phyloP scores from a whole-genome alignment of 2,329 filamentous ascomycete genomes.

The Xylaria sp. region DNA sequence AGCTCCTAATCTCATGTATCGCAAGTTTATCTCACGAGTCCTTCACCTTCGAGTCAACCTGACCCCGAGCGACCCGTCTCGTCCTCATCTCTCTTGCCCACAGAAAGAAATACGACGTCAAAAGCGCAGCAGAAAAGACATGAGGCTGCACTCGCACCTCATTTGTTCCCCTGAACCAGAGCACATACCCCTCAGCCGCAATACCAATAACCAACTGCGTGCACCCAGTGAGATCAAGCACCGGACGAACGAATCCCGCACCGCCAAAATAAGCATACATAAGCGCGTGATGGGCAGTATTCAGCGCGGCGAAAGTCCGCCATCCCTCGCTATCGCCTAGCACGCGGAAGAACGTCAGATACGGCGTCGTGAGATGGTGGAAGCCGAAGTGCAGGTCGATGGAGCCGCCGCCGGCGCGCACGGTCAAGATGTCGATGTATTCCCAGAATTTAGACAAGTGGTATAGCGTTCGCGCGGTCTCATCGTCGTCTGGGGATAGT shows the following conservation, averaged over 20 bases:
- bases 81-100: background rate
- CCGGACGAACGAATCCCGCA: background rate
- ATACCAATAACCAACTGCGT: background rate
- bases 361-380: conserved; percentile 1
- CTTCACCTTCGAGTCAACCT: background rate
- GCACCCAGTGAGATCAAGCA: background rate
- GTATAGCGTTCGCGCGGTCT: background rate
- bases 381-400: conserved; percentile 7
- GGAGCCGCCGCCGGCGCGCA: background rate
- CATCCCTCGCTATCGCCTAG: background rate
- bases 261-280: conserved; percentile 7
- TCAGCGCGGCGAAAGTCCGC: background rate
- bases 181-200: background rate
- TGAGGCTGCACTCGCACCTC: background rate
- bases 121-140: background rate
- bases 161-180: background rate
- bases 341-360: conserved; percentile 8
- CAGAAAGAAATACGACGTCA: background rate
- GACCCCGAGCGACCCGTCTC: background rate
- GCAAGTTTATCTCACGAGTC: background rate
- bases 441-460: conserved; percentile 5
- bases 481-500: background rate
- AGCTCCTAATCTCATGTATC: background rate
- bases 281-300: conserved; percentile 1
- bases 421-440: conserved; percentile 1